Base-by-base conservation (phyloP, 192 early-diverging fungal genomes). In the Chytriomyces sp. region DNA sequence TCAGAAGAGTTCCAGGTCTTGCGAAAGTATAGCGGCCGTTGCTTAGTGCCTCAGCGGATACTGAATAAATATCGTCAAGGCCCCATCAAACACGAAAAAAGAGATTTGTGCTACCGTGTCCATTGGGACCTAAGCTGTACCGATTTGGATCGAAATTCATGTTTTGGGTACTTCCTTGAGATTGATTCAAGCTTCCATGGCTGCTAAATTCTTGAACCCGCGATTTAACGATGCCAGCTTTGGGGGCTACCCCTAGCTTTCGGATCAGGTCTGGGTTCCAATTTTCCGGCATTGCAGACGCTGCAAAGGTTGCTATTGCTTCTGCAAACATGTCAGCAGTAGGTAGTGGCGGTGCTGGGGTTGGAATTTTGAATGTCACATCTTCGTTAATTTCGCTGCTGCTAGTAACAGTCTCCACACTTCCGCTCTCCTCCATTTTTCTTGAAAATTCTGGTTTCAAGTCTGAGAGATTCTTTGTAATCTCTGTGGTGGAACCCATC, bases 1-100 rank as follows among this genome's bases (percentile, higher is more conserved):
- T 39, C 6, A 70, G 68, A 2, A 70, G 57, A 22, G 68, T 59
- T 25, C 68, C 56, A 14, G 68, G 68, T 55, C 38, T 54, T 5
- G 68, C 68, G 37, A 52, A 59, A 2, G 68, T 34, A 31, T 70
- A 70, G 38, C 41, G 38, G 0, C 56, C 68, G 14, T 12, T 38
- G 4, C 22, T 12, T 22, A 49, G 1, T 49, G 12, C 14, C 22
- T 49, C 44, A 22, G 22, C 22, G 14, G 44, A 22, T 0, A 22
- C 44, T 49, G 44, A 12, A 49, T 49, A 12, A 22, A 49, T 19
- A 49, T 19, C 22, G 44, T 49, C 44, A 44, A 10, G 41, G 41
- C 7, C 7, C 41, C 19, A 19, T 44, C 8, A 7, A 44, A 44
- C 7, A 44, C 19, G 41, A 44, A 19, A 19, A 44, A 44, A 44